phyloP scores from a whole-genome alignment of 2,329 filamentous ascomycete genomes.

The Fusarium nodosum region DNA sequence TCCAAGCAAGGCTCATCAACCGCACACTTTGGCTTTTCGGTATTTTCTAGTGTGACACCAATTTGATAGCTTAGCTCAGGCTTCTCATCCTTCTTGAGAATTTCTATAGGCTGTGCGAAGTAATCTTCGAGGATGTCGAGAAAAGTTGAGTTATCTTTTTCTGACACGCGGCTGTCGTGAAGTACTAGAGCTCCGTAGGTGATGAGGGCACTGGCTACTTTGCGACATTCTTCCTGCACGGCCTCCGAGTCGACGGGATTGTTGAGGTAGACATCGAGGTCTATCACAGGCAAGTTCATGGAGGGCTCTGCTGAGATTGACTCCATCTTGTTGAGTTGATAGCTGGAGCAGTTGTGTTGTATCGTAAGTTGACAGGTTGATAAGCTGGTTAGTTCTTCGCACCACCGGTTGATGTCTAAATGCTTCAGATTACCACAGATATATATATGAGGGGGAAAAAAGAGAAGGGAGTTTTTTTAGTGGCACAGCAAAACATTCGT shows the following conservation, averaged over 20 bases:
- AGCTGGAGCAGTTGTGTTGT: background rate
- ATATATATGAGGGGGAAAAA: background rate
- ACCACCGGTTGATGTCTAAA: background rate
- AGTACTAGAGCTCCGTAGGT: constrained; percentile 71
- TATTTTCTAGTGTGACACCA: constrained; percentile 73
- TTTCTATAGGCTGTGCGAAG: constrained; percentile 68
- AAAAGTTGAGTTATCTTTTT: constrained; percentile 68
- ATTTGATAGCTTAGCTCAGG: constrained; percentile 72
- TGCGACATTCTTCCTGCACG: constrained; percentile 65
- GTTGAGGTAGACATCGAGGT: constrained; percentile 69
- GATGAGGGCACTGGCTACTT: constrained; percentile 69
- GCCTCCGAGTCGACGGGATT: constrained; percentile 58
- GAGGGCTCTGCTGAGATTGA: constrained; percentile 48
- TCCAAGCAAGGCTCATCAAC: constrained; percentile 72
- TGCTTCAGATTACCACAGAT: background rate
- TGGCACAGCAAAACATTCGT: constrained; percentile 23
- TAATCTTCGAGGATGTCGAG: constrained; percentile 75
- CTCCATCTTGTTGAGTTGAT: constrained; percentile 36
- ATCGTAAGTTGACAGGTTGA: background rate
- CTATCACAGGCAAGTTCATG: constrained; percentile 72
- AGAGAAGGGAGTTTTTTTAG: background rate
- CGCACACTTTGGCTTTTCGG: constrained; percentile 73
- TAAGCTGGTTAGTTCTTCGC: background rate
- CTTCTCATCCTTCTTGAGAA: constrained; percentile 65
- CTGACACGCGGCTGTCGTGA: constrained; percentile 70